Percentiles rank a stretch among this genome's conserved stretches.
Conservation (phyloP, 208 protist genomes). For the Leishmania martiniquensis region DNA sequence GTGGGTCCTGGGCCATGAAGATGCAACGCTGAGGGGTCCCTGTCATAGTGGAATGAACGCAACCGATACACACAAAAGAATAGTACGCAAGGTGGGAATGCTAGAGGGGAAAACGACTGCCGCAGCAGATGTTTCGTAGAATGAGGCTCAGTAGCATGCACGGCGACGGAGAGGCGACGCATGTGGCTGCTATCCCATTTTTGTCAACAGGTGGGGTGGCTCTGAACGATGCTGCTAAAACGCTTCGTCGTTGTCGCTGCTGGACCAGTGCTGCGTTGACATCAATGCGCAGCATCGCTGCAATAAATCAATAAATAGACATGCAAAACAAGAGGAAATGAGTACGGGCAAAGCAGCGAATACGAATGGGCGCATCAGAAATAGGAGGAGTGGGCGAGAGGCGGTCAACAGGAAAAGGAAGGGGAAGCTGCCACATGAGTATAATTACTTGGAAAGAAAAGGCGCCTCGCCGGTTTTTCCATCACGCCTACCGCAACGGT, state of each 20-base stretch:
- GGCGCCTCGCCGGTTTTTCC: not conserved
- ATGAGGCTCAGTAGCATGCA: not conserved
- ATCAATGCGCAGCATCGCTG: no score
- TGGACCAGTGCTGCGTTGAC: no score
- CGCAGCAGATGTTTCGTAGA: not conserved
- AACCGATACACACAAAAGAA: not conserved
- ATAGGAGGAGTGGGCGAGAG: not conserved
- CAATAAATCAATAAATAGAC: no score
- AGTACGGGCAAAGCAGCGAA: not conserved
- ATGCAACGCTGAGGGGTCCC: not conserved
- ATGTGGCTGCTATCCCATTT: not conserved
- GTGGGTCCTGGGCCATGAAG: not conserved
- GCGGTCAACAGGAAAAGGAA: not conserved
- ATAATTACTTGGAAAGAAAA: not conserved
- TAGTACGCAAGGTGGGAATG: not conserved
- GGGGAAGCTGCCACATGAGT: no score
- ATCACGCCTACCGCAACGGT: not conserved
- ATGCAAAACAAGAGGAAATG: slow-evolving; percentile 2
- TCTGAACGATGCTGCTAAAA: not conserved
- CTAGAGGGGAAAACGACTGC: not conserved
- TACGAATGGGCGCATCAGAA: no score
- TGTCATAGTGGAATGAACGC: not conserved
- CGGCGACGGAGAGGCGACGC: not conserved
- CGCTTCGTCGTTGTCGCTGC: not conserved
- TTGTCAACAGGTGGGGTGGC: not conserved